Percentiles rank a stretch among this genome's conserved stretches.
Evolutionary conservation across 2,329 filamentous ascomycete genomes (phyloP).

Genomic region (Ophiocordyceps camponoti-leonardi): DNA sequence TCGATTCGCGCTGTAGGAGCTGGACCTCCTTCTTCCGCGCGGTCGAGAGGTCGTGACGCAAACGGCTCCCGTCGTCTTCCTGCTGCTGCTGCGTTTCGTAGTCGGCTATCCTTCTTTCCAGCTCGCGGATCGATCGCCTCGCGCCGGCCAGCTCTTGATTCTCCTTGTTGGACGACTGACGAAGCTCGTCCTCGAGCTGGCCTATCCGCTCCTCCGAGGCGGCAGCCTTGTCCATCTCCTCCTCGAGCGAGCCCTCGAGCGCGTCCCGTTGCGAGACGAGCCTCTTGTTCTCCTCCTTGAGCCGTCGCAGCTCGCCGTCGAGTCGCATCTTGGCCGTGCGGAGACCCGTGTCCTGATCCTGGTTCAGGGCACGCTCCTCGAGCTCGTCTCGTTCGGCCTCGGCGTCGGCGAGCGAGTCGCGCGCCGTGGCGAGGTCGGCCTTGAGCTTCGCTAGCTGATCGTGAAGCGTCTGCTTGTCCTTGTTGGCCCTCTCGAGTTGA

Average conservation of each 20-base stretch:
- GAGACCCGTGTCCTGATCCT: slow-evolving; percentile 47
- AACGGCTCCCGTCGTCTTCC: slow-evolving; percentile 29
- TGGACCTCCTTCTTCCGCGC: slow-evolving; percentile 50
- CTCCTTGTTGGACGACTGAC: slow-evolving; percentile 27
- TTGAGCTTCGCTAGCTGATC: slow-evolving; percentile 43
- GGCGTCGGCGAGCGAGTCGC: slow-evolving; percentile 35
- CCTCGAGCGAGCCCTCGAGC: slow-evolving; percentile 45
- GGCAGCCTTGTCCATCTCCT: slow-evolving; percentile 48
- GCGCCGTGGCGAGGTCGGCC: slow-evolving; percentile 41
- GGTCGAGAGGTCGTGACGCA: slow-evolving; percentile 44
- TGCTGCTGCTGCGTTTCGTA: slow-evolving; percentile 23
- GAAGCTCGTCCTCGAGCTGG: slow-evolving; percentile 28
- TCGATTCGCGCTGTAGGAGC: slow-evolving; percentile 45
- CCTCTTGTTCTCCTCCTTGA: slow-evolving; percentile 45
- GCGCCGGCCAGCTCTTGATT: slow-evolving; percentile 38
- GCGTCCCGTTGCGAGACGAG: slow-evolving; percentile 38
- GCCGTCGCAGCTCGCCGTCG: slow-evolving; percentile 46
- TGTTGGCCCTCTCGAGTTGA: slow-evolving; percentile 36
- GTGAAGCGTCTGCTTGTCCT: slow-evolving; percentile 46
- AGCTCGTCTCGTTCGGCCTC: slow-evolving; percentile 52
- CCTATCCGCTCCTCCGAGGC: slow-evolving; percentile 46
- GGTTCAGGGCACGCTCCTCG: slow-evolving; percentile 34
- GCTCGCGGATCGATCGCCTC: slow-evolving; percentile 44
- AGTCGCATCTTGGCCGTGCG: slow-evolving; percentile 50
- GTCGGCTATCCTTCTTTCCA: slow-evolving; percentile 44